phyloP scores from a whole-genome alignment of 2,329 filamentous ascomycete genomes.

The Penicillium italicum region DNA sequence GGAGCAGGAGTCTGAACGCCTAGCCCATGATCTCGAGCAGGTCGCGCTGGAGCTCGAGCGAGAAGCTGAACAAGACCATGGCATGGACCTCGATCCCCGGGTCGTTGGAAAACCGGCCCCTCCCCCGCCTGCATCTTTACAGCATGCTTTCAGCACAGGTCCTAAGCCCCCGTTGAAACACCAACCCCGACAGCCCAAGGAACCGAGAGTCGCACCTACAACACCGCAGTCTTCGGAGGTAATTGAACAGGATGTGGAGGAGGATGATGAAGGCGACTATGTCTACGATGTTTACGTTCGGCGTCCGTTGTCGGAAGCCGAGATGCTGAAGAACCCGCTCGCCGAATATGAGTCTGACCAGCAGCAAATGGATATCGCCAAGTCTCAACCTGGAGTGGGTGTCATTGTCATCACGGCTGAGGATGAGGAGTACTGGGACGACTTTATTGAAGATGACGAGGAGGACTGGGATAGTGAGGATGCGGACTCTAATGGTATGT shows the following conservation, averaged over 20 bases:
- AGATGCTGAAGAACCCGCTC: constrained; percentile 36
- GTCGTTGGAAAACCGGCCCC: background rate
- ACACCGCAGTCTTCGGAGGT: background rate
- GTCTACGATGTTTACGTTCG: constrained; percentile 62
- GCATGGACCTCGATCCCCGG: constrained; percentile 23
- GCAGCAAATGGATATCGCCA: constrained; percentile 29
- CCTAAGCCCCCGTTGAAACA: constrained; percentile 36
- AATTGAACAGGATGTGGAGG: constrained; percentile 16
- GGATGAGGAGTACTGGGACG: constrained; percentile 55
- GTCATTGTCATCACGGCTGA: constrained; percentile 43
- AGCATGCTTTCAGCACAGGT: constrained; percentile 8
- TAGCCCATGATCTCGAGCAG: constrained; percentile 42
- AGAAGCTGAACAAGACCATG: constrained; percentile 14
- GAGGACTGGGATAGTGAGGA: constrained; percentile 59
- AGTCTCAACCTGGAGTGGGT: constrained; percentile 36
- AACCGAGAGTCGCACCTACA: constrained; percentile 18
- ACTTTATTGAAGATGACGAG: constrained; percentile 53
- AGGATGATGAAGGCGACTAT: constrained; percentile 52
- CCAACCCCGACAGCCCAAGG: constrained; percentile 35
- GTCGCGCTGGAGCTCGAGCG: constrained; percentile 43
- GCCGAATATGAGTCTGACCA: constrained; percentile 28
- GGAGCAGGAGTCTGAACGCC: constrained; percentile 43
- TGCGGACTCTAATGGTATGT: constrained; percentile 58
- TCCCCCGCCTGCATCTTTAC: background rate
- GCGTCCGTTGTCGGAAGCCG: constrained; percentile 37